A percentile compares a stretch with the other conserved stretches of the same genome.
Conservation (phyloP, 306 rosid genomes). For the Dryas alaskensis region DNA sequence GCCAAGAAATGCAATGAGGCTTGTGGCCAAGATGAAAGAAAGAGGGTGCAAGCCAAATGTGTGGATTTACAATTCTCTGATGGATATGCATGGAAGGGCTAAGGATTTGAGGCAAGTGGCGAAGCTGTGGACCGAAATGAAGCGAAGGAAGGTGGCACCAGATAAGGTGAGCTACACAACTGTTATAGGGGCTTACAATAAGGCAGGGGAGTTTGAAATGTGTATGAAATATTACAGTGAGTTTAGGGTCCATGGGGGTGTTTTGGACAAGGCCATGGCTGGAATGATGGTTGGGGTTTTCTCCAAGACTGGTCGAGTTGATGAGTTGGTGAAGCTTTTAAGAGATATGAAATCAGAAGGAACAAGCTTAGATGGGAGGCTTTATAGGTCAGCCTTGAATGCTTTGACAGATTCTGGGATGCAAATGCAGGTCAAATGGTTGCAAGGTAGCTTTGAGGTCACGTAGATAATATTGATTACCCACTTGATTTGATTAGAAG, state of each 20-base stretch:
- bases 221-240: conserved; percentile 46
- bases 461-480: background rate
- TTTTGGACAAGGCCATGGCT: conserved; percentile 61
- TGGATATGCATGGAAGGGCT: conserved; percentile 70
- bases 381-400: conserved; percentile 58
- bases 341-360: conserved; percentile 68
- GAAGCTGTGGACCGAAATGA: conserved; percentile 75
- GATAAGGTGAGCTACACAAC: conserved; percentile 70
- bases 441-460: conserved; percentile 41
- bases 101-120: conserved; percentile 61
- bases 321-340: conserved; percentile 60
- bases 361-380: conserved; percentile 53
- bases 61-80: conserved; percentile 72
- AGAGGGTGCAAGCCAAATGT: conserved; percentile 71
- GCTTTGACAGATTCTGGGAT: conserved; percentile 70
- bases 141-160: conserved; percentile 57
- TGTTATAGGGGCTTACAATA: conserved; percentile 56
- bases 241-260: conserved; percentile 59
- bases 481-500: too few relatives aligned
- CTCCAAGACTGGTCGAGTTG: conserved; percentile 47
- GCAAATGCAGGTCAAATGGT: conserved; percentile 55
- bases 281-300: conserved; percentile 74
- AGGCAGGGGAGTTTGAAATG: conserved; percentile 48
- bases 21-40: conserved; percentile 76
- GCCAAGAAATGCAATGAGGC: conserved; percentile 47